Conservation (phyloP, 1,284 basidiomycete species). For the Ceratobasidium sp. region DNA sequence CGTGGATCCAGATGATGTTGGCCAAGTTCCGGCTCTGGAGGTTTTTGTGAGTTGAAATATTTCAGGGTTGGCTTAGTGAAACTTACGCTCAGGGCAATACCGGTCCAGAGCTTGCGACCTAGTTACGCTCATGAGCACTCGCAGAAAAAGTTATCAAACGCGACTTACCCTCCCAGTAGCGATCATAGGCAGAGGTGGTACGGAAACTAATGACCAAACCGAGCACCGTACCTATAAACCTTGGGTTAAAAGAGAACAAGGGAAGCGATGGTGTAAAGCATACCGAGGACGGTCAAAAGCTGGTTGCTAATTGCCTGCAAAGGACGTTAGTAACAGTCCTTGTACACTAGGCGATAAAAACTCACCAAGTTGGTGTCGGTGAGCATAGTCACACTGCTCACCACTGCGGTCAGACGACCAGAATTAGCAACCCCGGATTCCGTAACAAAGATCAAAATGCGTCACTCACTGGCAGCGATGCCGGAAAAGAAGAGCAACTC, state of each 20-base stretch:
- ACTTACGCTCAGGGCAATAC: constrained; percentile 29
- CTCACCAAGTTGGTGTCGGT: constrained; percentile 17
- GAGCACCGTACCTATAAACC: constrained; percentile 54
- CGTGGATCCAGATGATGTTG: constrained; percentile 67
- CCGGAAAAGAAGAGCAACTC: constrained; percentile 10
- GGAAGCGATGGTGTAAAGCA: too few relatives aligned
- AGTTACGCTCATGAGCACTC: neutral
- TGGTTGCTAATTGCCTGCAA: too few relatives aligned
- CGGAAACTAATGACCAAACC: constrained; percentile 59
- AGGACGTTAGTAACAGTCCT: too few relatives aligned
- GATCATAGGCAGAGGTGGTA: constrained; percentile 68
- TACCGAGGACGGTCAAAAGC: constrained; percentile 31
- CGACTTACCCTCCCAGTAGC: constrained; percentile 59
- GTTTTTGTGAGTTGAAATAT: too few relatives aligned
- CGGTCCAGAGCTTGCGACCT: constrained; percentile 38
- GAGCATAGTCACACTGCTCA: constrained; percentile 2
- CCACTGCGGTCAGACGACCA: constrained; percentile 37
- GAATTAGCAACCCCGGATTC: neutral
- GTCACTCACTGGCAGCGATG: neutral
- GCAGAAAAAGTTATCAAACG: neutral
- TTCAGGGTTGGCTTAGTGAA: too few relatives aligned
- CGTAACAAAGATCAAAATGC: neutral
- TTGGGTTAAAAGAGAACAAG: too few relatives aligned
- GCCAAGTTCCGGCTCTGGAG: constrained; percentile 48
- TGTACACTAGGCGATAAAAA: constrained; percentile 3